Conservation (phyloP, 257 asterid species). For the Fraxinus pennsylvanica region DNA sequence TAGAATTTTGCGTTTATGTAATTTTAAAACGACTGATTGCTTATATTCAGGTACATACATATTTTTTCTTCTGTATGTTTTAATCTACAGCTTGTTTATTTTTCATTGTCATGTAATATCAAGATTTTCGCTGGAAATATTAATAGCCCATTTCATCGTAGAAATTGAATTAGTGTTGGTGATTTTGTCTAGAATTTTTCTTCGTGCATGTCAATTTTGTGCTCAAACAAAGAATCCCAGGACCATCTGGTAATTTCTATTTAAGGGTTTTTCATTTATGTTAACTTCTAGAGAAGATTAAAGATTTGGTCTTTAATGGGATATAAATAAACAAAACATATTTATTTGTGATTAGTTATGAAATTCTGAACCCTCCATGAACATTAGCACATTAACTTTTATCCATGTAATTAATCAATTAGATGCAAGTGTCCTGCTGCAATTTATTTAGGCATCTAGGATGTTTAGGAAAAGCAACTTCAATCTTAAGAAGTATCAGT, state of each 20-base stretch:
- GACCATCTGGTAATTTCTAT: not conserved
- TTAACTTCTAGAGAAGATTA: not conserved
- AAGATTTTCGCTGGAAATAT: not conserved
- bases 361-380: not conserved
- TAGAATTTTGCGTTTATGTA: not conserved
- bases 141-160: not conserved
- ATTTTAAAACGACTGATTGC: not conserved
- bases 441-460: not conserved
- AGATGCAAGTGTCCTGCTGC: not conserved
- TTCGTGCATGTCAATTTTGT: not conserved
- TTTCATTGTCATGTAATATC: not conserved
- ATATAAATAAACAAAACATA: not conserved
- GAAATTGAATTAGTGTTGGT: not conserved
- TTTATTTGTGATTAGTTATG: not conserved
- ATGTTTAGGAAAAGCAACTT: conserved; percentile 1
- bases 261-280: not conserved
- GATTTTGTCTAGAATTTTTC: not conserved
- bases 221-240: not conserved
- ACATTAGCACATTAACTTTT: too few relatives aligned
- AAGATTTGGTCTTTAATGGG: not conserved
- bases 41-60: too few relatives aligned
- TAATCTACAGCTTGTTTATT: not conserved
- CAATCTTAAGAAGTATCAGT: conserved; percentile 6
- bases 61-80: not conserved
- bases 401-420: not conserved